A percentile compares a stretch with the other conserved stretches of the same genome.
phyloP scores from a whole-genome alignment of 31 red algal genomes.

The Pterothamnion heteromorphum region DNA sequence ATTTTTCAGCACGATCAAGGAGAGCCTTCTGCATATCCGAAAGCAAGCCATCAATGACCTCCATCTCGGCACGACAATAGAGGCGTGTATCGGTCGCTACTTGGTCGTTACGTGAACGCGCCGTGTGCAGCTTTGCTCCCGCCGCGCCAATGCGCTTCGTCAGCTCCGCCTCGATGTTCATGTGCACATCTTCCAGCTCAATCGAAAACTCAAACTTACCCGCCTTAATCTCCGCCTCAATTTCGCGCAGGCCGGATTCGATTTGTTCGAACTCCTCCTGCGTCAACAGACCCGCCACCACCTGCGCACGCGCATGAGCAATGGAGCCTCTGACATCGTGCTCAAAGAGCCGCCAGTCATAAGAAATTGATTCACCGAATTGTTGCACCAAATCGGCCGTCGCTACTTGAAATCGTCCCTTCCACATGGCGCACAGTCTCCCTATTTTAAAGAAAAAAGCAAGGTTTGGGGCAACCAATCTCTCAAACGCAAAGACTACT shows the following conservation, averaged over 20 bases:
- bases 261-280: slow-evolving; percentile 62
- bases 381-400: no score
- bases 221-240: slow-evolving; percentile 68
- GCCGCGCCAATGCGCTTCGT: slow-evolving; percentile 74
- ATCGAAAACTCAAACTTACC: slow-evolving; percentile 68
- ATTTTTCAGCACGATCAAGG: slow-evolving; percentile 58
- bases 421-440: no score
- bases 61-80: slow-evolving; percentile 83
- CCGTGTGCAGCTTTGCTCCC: slow-evolving; percentile 76
- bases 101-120: slow-evolving; percentile 92
- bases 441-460: no score
- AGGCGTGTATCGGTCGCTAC: slow-evolving; percentile 93
- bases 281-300: slow-evolving; percentile 70
- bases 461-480: no score
- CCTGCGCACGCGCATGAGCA: slow-evolving; percentile 87
- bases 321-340: slow-evolving; percentile 80
- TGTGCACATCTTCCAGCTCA: slow-evolving; percentile 90
- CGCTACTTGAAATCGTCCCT: no score
- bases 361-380: slow-evolving; percentile 89
- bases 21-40: slow-evolving; percentile 64
- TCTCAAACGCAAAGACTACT: no score
- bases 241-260: slow-evolving; percentile 53
- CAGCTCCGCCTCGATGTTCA: slow-evolving; percentile 91
- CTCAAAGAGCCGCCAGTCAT: slow-evolving; percentile 81
- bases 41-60: slow-evolving; percentile 49